Evolutionary conservation across 1,139 yeast species (phyloP).

Genomic region (Hemisphaericaspora subhashii): DNA sequence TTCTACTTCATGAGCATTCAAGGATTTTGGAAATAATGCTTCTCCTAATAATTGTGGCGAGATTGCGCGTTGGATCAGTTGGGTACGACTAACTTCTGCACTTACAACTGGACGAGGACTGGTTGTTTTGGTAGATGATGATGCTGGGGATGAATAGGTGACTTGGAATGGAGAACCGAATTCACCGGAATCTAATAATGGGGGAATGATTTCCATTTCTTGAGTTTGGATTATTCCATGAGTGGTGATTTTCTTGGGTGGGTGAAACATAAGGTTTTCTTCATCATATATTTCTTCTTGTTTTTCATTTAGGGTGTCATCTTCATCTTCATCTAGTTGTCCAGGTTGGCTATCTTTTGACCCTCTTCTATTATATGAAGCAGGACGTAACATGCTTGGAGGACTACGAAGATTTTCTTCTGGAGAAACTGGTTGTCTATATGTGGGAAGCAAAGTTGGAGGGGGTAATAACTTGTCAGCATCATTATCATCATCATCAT

Average conservation of each 20-base stretch:
- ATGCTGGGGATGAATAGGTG: slow-evolving; percentile 14
- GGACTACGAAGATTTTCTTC: no score
- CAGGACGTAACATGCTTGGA: no score
- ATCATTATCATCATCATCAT: slow-evolving; percentile 19
- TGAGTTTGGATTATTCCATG: slow-evolving; percentile 26
- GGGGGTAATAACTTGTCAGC: not conserved
- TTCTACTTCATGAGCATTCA: slow-evolving; percentile 68
- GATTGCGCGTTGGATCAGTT: slow-evolving; percentile 5
- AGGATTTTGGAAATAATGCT: slow-evolving; percentile 67
- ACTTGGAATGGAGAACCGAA: slow-evolving; percentile 41
- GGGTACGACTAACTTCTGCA: not conserved
- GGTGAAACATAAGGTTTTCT: slow-evolving; percentile 24
- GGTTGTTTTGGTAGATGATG: no score
- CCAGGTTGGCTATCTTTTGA: not conserved
- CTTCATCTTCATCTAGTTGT: slow-evolving; percentile 4
- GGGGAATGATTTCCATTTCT: slow-evolving; percentile 25
- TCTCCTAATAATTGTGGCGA: slow-evolving; percentile 48
- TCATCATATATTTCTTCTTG: slow-evolving; percentile 21
- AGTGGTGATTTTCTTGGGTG: slow-evolving; percentile 27
- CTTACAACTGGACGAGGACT: no score
- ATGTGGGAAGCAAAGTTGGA: no score
- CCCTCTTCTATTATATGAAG: not conserved
- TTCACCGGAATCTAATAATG: slow-evolving; percentile 12
- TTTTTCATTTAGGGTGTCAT: slow-evolving; percentile 8
- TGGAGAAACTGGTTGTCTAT: no score